A percentile compares a stretch with the other conserved stretches of the same genome.
These are phyloP conservation scores for Salvia rosmarinus DNA, from an alignment of 257 asterid genomes.

Conservation along the genomic window DNA sequence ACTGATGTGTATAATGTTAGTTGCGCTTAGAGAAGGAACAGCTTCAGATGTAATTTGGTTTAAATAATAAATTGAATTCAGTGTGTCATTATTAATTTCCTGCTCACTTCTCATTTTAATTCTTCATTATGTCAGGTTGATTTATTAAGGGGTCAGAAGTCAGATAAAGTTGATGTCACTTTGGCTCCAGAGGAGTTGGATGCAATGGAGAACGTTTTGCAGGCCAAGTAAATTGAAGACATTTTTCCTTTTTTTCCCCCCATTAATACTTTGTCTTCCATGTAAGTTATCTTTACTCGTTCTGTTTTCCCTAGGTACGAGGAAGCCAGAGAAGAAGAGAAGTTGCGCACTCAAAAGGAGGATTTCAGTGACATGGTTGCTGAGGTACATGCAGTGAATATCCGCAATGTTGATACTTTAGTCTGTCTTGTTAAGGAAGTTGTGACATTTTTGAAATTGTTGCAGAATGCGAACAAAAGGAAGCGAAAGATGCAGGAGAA, in stretches of 20 bases:
- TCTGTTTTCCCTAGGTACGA: conserved; percentile 56
- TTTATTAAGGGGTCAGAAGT: conserved; percentile 84
- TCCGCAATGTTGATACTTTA: too few relatives aligned
- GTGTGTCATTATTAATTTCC: not conserved
- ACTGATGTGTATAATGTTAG: not conserved
- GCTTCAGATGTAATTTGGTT: not conserved
- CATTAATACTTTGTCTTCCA: not conserved
- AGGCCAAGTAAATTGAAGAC: conserved; percentile 66
- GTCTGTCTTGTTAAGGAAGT: not conserved
- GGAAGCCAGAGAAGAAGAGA: conserved; percentile 98
- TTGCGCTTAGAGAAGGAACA: not conserved
- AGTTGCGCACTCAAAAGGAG: conserved; percentile 77
- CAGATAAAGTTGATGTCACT: conserved; percentile 90
- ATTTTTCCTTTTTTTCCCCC: not conserved
- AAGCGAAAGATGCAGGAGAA: conserved; percentile 92
- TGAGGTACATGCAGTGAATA: conserved; percentile 53
- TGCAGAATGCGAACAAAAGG: conserved; percentile 87
- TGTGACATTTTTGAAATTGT: conserved; percentile 28
- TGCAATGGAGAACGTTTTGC: conserved; percentile 84
- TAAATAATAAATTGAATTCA: not conserved
- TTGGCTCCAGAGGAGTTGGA: conserved; percentile 94
- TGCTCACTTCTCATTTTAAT: not conserved
- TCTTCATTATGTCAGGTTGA: conserved; percentile 61
- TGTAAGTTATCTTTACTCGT: conserved; percentile 12
- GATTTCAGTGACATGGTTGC: conserved; percentile 99